phyloP scores from a whole-genome alignment of 179 eudicot genomes.

The Nepenthes alata region DNA sequence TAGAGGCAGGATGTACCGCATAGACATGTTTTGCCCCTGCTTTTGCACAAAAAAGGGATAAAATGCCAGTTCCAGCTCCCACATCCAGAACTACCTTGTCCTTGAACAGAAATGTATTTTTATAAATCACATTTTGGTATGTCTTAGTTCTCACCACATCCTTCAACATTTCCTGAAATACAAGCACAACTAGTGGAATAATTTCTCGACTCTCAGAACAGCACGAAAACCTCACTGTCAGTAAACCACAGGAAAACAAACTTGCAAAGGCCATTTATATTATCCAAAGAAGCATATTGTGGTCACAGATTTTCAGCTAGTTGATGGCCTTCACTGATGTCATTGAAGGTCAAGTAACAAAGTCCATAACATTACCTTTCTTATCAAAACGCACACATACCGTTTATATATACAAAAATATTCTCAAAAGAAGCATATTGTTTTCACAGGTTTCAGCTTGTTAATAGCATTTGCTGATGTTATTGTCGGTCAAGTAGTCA shows the following conservation, averaged over 20 bases:
- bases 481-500: too few species aligned
- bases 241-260: neutral
- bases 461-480: too few species aligned
- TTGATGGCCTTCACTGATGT: too few species aligned
- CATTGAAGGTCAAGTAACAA: too few species aligned
- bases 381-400: too few species aligned
- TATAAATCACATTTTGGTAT: conserved; percentile 81
- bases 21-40: conserved; percentile 97
- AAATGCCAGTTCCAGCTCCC: conserved; percentile 97
- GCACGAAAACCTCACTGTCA: neutral
- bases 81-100: conserved; percentile 94
- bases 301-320: neutral
- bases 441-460: too few species aligned
- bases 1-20: conserved; percentile 45
- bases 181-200: conserved; percentile 2
- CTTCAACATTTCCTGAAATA: conserved; percentile 91
- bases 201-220: neutral
- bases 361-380: too few species aligned
- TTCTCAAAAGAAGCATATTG: too few species aligned
- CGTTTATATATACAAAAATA: too few species aligned
- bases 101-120: conserved; percentile 67
- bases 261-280: neutral
- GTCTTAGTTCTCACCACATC: conserved; percentile 92
- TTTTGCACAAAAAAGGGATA: conserved; percentile 96
- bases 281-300: neutral